Base-by-base conservation (phyloP, 805 yeast species). In the Myxozyma kluyveri region DNA sequence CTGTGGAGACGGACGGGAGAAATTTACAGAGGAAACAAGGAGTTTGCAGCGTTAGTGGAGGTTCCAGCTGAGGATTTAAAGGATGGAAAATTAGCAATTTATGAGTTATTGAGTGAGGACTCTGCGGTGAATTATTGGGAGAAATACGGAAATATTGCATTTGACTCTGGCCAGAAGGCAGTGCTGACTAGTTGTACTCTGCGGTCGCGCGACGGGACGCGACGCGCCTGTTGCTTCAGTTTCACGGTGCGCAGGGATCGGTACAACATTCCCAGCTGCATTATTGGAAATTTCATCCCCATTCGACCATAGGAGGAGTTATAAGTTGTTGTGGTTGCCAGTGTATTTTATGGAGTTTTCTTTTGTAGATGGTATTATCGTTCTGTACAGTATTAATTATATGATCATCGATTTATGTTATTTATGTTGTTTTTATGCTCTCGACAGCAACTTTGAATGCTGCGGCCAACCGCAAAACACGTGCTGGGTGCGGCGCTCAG, bases 101-200 rank as follows among this genome's bases (percentile, higher is more conserved):
- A 90, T 69, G 97, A 91, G 70, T 72, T 91, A 56, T 86, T 91
- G 96, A 83, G 89, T 45, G 97, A 90, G 67, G 96, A 90, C 61
- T 86, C 96, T 64, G 95, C 96, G 24, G 97, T 91, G 18, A 90
- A 88, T 63, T 91, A 88, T 66, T 91, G 98, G 98, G 98, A 91
- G 64, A 90, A 90, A 66, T 91, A 90, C 64, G 96, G 96, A 2
- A 89, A 95, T 2, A 87, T 90, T 64, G 97, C 98, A 3, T 90
- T 91, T 70, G 97, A 91, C 64, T 86, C 90, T 61, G 91, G 93
- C 1, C 97, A 90, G 63, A 91, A 91, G 65, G 96, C 97, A 0
- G 96, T 91, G 3, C 70, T 91, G 61, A 90, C 96, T 0, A 85
- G 95, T 67, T 91, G 98, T 70, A 88, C 85, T 61, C 73, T 91